These are phyloP conservation scores for Termitomyces sp. DNA, from an alignment of 768 basidiomycete genomes.

Conservation along the genomic window DNA sequence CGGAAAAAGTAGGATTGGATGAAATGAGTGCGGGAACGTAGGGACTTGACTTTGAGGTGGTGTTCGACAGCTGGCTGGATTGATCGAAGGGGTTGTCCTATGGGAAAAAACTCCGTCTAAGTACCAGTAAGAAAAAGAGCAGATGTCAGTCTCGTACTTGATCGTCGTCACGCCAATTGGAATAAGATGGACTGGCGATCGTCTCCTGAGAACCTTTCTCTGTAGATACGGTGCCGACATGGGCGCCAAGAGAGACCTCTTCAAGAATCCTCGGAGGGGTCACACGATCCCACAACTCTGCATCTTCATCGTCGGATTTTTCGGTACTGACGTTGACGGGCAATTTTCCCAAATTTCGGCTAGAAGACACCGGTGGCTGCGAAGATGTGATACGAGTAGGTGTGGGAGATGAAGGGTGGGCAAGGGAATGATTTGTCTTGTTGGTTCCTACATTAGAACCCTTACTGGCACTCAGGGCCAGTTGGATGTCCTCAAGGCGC, in stretches of 20 bases:
- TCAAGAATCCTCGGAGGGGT: constrained; percentile 10
- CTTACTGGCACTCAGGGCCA: background rate
- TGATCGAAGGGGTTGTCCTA: constrained; percentile 15
- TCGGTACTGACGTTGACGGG: background rate
- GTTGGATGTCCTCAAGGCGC: constrained; percentile 6
- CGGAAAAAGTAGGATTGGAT: constrained; percentile 21
- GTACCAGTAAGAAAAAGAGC: background rate
- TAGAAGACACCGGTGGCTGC: background rate
- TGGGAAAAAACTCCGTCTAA: background rate
- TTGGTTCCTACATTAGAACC: background rate
- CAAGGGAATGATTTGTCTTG: background rate
- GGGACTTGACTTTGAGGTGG: background rate
- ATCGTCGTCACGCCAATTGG: constrained; percentile 6
- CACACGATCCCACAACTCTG: constrained; percentile 11
- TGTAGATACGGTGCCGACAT: background rate
- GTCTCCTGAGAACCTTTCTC: background rate
- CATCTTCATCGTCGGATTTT: constrained; percentile 4
- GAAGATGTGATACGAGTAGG: background rate
- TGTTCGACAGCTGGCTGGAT: constrained; percentile 12
- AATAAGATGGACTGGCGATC: background rate
- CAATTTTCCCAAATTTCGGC: background rate
- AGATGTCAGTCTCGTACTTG: constrained; percentile 7
- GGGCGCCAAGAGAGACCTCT: background rate
- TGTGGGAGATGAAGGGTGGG: constrained; percentile 1
- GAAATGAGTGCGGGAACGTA: constrained; percentile 5